Conservation (phyloP, 2,329 filamentous ascomycete species). For the Seiridium cupressi region DNA sequence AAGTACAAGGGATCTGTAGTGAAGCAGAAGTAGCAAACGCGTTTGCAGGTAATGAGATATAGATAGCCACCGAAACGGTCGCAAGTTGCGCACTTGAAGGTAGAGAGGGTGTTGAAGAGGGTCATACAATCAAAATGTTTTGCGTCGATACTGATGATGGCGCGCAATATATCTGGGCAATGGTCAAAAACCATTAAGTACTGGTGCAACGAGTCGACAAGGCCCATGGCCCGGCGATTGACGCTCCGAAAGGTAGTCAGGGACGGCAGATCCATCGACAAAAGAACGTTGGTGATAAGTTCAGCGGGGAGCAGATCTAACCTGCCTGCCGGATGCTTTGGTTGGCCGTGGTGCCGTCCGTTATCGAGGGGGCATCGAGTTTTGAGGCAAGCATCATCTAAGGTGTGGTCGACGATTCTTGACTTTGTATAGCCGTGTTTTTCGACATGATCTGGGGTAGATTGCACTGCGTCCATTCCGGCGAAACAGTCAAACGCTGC, state of each 20-base stretch:
- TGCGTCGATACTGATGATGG: slow-evolving; percentile 31
- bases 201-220: slow-evolving; percentile 33
- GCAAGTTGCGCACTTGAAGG: slow-evolving; percentile 30
- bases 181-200: slow-evolving; percentile 29
- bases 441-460: too few relatives aligned
- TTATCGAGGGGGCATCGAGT: background rate
- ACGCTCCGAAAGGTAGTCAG: slow-evolving; percentile 15
- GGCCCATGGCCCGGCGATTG: slow-evolving; percentile 25
- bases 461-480: too few relatives aligned
- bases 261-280: slow-evolving; percentile 13
- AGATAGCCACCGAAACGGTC: slow-evolving; percentile 34
- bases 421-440: too few relatives aligned
- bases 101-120: slow-evolving; percentile 31
- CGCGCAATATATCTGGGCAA: slow-evolving; percentile 28
- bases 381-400: background rate
- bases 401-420: background rate
- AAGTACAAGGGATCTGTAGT: slow-evolving; percentile 25
- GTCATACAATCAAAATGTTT: slow-evolving; percentile 24
- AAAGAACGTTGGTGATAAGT: slow-evolving; percentile 12
- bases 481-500: too few relatives aligned
- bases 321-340: slow-evolving; percentile 7
- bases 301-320: slow-evolving; percentile 16
- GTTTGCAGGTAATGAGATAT: slow-evolving; percentile 35
- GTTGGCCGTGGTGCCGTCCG: background rate
- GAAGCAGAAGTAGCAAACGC: slow-evolving; percentile 38